These are phyloP conservation scores for Pezizomycotina sp. DNA, from an alignment of 2,329 filamentous ascomycete genomes.

Conservation along the genomic window DNA sequence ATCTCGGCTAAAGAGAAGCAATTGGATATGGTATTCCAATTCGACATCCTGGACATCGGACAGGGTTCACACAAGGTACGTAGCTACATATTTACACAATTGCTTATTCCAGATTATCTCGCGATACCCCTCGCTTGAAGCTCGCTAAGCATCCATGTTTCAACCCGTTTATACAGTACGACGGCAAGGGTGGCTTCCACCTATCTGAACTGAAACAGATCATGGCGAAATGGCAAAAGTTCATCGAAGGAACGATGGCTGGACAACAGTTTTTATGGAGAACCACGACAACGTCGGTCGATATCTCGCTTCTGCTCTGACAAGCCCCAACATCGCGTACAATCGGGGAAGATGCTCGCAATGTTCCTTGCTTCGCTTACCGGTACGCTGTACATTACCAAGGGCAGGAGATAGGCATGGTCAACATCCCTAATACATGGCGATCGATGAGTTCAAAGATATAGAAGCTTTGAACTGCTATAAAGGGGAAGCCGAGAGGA, in stretches of 20 bases:
- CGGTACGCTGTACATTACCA: not conserved
- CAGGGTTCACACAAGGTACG: not conserved
- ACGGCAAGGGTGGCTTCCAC: too few relatives aligned
- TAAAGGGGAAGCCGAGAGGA: not conserved
- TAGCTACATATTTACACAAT: not conserved
- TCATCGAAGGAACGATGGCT: slow-evolving; percentile 34
- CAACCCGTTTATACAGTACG: too few relatives aligned
- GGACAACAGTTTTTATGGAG: not conserved
- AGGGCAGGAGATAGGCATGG: not conserved
- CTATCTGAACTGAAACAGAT: not conserved
- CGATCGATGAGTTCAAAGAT: not conserved
- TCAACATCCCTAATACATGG: slow-evolving; percentile 27
- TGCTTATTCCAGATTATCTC: not conserved
- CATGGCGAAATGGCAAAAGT: slow-evolving; percentile 38
- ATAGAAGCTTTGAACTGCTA: not conserved
- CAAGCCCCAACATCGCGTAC: slow-evolving; percentile 27
- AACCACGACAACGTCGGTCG: not conserved
- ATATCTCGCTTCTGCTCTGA: not conserved
- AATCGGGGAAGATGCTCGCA: slow-evolving; percentile 8
- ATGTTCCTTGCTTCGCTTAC: not conserved
- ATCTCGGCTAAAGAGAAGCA: slow-evolving; percentile 21
- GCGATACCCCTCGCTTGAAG: not conserved
- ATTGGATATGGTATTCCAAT: not conserved
- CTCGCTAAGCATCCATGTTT: too few relatives aligned
- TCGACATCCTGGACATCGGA: not conserved